Evolutionary conservation across 1,284 basidiomycete species (phyloP).

Genomic region (Neonothopanus nambi): DNA sequence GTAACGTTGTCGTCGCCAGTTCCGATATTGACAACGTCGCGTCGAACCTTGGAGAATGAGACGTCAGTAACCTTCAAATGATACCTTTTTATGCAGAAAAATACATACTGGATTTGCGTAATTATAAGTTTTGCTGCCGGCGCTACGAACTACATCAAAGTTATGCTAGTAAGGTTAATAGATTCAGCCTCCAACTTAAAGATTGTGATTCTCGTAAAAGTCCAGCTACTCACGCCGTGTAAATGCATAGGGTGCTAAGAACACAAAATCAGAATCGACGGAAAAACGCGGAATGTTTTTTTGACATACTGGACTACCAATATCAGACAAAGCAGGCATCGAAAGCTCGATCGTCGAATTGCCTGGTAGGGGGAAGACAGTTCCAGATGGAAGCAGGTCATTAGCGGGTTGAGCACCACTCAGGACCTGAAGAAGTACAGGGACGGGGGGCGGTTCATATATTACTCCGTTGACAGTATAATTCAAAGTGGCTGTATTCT

Average conservation of each 20-base stretch:
- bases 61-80: too few species aligned
- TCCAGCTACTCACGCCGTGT: slow-evolving; percentile 25
- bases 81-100: too few species aligned
- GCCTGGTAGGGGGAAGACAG: slow-evolving; percentile 28
- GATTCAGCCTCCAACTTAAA: too few species aligned
- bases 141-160: slow-evolving; percentile 29
- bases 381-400: slow-evolving; percentile 16
- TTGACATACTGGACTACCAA: slow-evolving; percentile 29
- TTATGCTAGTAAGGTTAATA: slow-evolving; percentile 18
- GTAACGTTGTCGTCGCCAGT: slow-evolving; percentile 24
- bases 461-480: slow-evolving; percentile 14
- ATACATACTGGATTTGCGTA: background rate
- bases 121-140: slow-evolving; percentile 21
- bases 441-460: slow-evolving; percentile 8
- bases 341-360: slow-evolving; percentile 36
- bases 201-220: background rate
- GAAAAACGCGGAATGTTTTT: background rate
- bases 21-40: slow-evolving; percentile 29
- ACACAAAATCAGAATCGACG: background rate
- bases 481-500: background rate
- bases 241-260: slow-evolving; percentile 33
- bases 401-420: slow-evolving; percentile 12
- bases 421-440: slow-evolving; percentile 11
- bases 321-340: slow-evolving; percentile 20
- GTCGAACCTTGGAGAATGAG: slow-evolving; percentile 14